Base-by-base conservation (phyloP, 139 green algal genomes). In the Picochlorum sp. region DNA sequence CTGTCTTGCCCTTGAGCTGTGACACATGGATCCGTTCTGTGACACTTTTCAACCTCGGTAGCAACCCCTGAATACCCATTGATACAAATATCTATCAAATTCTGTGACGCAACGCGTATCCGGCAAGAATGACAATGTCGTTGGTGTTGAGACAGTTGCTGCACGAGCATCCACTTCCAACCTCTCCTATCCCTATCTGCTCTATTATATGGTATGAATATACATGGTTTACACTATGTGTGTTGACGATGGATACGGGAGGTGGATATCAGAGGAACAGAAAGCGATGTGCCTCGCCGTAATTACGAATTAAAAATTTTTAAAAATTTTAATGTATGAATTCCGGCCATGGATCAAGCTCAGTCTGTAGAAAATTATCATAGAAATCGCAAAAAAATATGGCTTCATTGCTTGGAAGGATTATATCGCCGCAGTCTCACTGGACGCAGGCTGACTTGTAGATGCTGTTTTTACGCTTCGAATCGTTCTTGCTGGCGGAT, bases 11-110 rank as follows among this genome's bases (percentile, higher is more conserved):
- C 0, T 21, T 28, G 63, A 94, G 96, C 9, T 83, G 62, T 52
- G 67, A 80, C 8, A 97, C 70, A 58, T 96, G 88, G 10, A 64
- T 63, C 0, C 57, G 41, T 8, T 66, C 59, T 5, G 76, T 79
- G 24, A 92, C 87, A 60, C 63, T 77, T 32, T 90, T 89, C 11
- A 97, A 72, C 32, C 86, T 61, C 9, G 85, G 87, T 26, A 96
- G 71, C 16, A 97, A 68, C 0, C 87, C 87, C 6, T 81, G 81
- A 47, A 97, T 90, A 2, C 90, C 90, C 90, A 97, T 97, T 21
- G n/a, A 0, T 44, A 41, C 1, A 13, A 41, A 41, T 13, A 41
- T 41, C 34, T 41, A 41, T 41, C 6, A 3, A 41, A 41, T 13
- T 13, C 34, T 41, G 8, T 41, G 34, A 41, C 34, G 8, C 34